Percentiles rank a stretch among this genome's conserved stretches.
phyloP scores from a whole-genome alignment of 257 asterid genomes.

The Solanum ahanhuiri region DNA sequence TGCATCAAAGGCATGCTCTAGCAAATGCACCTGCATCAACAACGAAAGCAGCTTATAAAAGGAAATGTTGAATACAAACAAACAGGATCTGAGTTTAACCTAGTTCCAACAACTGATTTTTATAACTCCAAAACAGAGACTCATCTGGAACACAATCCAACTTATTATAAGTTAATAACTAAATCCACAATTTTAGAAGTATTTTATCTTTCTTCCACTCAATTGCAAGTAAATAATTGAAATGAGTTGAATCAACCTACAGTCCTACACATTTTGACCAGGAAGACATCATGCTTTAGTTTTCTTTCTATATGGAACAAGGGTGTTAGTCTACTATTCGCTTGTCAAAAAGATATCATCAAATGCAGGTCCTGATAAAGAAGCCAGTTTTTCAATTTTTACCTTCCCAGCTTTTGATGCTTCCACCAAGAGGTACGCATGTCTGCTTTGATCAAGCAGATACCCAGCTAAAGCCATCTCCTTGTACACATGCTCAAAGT shows the following conservation, averaged over 20 bases:
- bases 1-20: constrained; percentile 73
- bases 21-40: constrained; percentile 59
- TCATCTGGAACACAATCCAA: neutral
- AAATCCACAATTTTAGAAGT: neutral
- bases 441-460: constrained; percentile 43
- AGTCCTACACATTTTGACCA: neutral
- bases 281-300: neutral
- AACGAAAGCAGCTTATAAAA: neutral
- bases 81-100: neutral
- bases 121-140: neutral
- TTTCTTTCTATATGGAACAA: neutral
- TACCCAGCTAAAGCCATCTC: constrained; percentile 63
- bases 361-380: neutral
- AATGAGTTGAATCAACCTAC: neutral
- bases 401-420: constrained; percentile 93
- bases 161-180: neutral
- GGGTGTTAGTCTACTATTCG: neutral
- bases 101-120: neutral
- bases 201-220: neutral
- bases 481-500: constrained; percentile 69
- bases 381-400: neutral
- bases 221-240: neutral
- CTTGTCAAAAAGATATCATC: neutral
- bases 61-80: neutral
- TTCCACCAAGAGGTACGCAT: constrained; percentile 42